A percentile compares a stretch with the other conserved stretches of the same genome.
Evolutionary conservation across 73 alveolate species (phyloP).

Genomic region (Uronychia setigera): DNA sequence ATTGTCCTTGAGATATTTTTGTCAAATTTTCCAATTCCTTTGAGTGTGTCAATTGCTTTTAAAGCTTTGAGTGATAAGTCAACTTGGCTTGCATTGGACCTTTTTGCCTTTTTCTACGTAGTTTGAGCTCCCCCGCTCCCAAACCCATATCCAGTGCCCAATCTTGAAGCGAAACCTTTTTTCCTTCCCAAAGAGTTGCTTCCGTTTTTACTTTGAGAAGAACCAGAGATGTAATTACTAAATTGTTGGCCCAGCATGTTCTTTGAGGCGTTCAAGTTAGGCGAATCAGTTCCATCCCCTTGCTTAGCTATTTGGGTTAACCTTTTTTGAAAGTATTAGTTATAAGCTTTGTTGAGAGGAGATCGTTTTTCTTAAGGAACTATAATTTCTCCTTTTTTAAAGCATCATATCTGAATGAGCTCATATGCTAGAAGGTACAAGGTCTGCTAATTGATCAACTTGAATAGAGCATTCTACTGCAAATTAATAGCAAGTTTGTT

Average conservation of each 20-base stretch:
- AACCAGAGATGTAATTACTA: too few species aligned
- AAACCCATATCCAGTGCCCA: too few species aligned
- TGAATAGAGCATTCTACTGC: constrained; percentile 24
- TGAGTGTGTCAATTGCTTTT: background rate
- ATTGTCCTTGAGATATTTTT: background rate
- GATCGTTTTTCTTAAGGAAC: constrained; percentile 48
- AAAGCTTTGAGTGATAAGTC: background rate
- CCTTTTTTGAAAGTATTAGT: constrained; percentile 25
- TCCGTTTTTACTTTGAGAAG: too few species aligned
- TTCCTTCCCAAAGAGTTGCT: too few species aligned
- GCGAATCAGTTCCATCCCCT: too few species aligned
- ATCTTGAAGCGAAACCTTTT: too few species aligned
- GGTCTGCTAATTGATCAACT: constrained; percentile 30
- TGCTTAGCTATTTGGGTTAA: too few species aligned
- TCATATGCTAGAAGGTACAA: constrained; percentile 48
- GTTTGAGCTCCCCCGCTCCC: too few species aligned
- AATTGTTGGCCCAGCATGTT: too few species aligned
- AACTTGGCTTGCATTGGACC: too few species aligned
- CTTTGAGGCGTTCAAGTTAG: too few species aligned
- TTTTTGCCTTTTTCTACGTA: too few species aligned
- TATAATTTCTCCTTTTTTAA: constrained; percentile 31
- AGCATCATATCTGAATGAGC: constrained; percentile 39
- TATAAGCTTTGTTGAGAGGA: constrained; percentile 33
- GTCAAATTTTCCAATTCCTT: background rate
- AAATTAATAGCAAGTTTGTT: constrained; percentile 12